Evolutionary conservation across 352 stramenopile species (phyloP).

Genomic region (Blastocystis sp.): DNA sequence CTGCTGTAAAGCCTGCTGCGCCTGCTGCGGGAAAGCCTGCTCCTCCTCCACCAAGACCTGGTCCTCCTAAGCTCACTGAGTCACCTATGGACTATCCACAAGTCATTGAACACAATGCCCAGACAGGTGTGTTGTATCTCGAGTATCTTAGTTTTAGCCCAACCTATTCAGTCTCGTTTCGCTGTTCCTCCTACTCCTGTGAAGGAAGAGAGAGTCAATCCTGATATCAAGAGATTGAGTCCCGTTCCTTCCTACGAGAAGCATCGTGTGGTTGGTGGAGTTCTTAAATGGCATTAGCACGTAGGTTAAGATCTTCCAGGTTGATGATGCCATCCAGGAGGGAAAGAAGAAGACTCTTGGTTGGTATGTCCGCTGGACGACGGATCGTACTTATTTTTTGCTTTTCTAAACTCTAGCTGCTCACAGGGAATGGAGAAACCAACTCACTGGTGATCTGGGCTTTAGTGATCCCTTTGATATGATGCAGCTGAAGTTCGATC

Average conservation of each 20-base stretch:
- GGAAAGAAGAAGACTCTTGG: slow-evolving; percentile 55
- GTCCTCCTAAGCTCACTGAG: slow-evolving; percentile 57
- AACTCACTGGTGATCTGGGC: slow-evolving; percentile 17
- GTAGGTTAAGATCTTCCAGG: slow-evolving; percentile 36
- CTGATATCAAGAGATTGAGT: slow-evolving; percentile 53
- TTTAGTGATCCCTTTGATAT: slow-evolving; percentile 45
- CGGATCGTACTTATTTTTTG: background rate
- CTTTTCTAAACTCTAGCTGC: background rate
- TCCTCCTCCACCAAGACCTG: slow-evolving; percentile 53
- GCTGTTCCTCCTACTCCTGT: slow-evolving; percentile 19
- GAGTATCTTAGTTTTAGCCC: background rate
- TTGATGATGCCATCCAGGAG: slow-evolving; percentile 50
- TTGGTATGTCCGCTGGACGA: slow-evolving; percentile 53
- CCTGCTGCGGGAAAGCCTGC: slow-evolving; percentile 50
- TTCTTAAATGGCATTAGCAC: background rate
- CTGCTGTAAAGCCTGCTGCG: background rate
- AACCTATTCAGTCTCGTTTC: slow-evolving; percentile 40
- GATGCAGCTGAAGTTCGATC: slow-evolving; percentile 59
- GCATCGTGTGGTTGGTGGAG: background rate
- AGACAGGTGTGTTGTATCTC: background rate
- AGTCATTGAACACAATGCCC: slow-evolving; percentile 32
- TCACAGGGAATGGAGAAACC: slow-evolving; percentile 45
- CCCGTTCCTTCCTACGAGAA: slow-evolving; percentile 49
- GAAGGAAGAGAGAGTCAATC: slow-evolving; percentile 56
- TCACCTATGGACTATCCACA: slow-evolving; percentile 52